Evolutionary conservation across 768 basidiomycete genomes (phyloP).

Genomic region (Phallus indusiatus): DNA sequence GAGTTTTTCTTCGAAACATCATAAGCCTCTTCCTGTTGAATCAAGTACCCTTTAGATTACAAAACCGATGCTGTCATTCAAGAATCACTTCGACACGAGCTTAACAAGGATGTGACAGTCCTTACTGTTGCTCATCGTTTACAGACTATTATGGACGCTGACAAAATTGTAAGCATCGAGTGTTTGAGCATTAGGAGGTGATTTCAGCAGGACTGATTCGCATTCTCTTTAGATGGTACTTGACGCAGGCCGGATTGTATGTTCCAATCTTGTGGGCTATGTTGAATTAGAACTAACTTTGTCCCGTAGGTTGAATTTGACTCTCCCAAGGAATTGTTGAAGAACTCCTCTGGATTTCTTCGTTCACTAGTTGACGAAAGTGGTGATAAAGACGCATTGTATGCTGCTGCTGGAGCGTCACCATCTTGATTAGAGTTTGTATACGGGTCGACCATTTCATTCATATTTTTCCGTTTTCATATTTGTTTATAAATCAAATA

Average conservation of each 20-base stretch:
- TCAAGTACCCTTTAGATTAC: slow-evolving; percentile 48
- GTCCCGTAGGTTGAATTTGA: slow-evolving; percentile 27
- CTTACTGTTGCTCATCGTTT: slow-evolving; percentile 53
- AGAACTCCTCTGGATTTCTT: slow-evolving; percentile 19
- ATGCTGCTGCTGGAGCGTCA: slow-evolving; percentile 15
- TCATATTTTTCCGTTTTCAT: no score
- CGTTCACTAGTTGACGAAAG: slow-evolving; percentile 20
- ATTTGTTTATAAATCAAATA: no score
- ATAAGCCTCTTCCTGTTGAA: slow-evolving; percentile 7
- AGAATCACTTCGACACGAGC: slow-evolving; percentile 36
- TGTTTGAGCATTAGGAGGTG: slow-evolving; percentile 2
- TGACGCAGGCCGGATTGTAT: slow-evolving; percentile 10
- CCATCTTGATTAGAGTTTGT: no score
- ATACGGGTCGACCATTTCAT: no score
- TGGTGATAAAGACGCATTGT: slow-evolving; percentile 18
- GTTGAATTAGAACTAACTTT: slow-evolving; percentile 20
- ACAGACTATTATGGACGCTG: slow-evolving; percentile 52
- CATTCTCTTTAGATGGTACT: slow-evolving; percentile 13
- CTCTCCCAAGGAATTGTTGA: slow-evolving; percentile 25
- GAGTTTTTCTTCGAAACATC: not conserved
- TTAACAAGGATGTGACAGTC: slow-evolving; percentile 37
- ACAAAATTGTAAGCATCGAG: slow-evolving; percentile 37
- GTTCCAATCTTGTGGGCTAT: not conserved
- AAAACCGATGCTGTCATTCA: slow-evolving; percentile 51
- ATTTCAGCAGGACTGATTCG: not conserved